phyloP scores from a whole-genome alignment of 2,329 filamentous ascomycete species.

The Knufia petricola region DNA sequence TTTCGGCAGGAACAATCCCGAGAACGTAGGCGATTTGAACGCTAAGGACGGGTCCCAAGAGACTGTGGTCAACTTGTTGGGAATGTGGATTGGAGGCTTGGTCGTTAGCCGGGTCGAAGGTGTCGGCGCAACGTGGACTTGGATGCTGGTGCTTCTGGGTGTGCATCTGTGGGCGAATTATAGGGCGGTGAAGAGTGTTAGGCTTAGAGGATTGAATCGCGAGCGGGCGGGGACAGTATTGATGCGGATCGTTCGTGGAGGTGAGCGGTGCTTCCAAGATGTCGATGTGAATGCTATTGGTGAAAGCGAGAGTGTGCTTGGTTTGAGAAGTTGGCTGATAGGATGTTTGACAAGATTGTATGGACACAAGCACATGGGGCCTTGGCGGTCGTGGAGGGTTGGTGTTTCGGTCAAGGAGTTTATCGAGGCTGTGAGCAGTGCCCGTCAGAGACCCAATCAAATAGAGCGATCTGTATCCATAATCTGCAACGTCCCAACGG shows the following conservation, averaged over 20 bases:
- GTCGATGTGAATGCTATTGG: conserved; percentile 12
- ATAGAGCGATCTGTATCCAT: neutral
- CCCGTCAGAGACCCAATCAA: neutral
- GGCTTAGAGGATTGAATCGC: conserved; percentile 73
- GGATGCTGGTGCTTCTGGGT: conserved; percentile 61
- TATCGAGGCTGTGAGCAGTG: neutral
- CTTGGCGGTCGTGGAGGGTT: conserved; percentile 6
- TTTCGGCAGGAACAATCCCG: conserved; percentile 66
- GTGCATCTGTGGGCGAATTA: conserved; percentile 81
- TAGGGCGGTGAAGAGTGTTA: conserved; percentile 70
- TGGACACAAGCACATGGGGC: neutral
- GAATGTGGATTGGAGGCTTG: conserved; percentile 73
- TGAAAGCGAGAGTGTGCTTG: conserved; percentile 12
- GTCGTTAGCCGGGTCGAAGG: conserved; percentile 68
- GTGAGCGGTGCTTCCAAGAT: conserved; percentile 3
- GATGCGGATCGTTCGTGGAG: conserved; percentile 21
- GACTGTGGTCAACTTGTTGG: conserved; percentile 79
- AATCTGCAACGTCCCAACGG: neutral
- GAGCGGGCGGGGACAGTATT: conserved; percentile 77
- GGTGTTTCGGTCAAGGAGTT: conserved; percentile 11
- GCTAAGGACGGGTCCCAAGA: conserved; percentile 94
- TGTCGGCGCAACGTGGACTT: conserved; percentile 60
- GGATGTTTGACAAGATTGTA: neutral
- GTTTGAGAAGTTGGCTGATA: neutral
- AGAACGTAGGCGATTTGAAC: conserved; percentile 83